Conservation (phyloP, 1,284 basidiomycete species). For the Apiotrichum gamsii region DNA sequence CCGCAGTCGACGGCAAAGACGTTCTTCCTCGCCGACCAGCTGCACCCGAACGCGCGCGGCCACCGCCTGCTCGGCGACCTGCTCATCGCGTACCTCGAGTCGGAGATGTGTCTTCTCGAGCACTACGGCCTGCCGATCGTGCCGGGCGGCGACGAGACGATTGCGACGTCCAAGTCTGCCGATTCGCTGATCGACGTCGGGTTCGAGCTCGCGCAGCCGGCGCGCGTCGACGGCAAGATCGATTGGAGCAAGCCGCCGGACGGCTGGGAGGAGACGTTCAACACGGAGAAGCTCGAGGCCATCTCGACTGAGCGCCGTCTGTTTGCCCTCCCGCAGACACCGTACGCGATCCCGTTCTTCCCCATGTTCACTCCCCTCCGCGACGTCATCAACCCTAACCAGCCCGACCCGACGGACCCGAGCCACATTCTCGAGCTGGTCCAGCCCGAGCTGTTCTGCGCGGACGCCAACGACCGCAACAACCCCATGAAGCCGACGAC, state of each 20-base stretch:
- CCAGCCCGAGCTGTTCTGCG: conserved; percentile 44
- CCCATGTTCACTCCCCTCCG: conserved; percentile 37
- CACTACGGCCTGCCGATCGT: conserved; percentile 33
- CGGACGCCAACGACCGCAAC: conserved; percentile 42
- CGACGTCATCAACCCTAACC: conserved; percentile 32
- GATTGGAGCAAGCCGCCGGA: conserved; percentile 21
- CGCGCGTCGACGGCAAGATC: background rate
- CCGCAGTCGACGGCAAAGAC: conserved; percentile 33
- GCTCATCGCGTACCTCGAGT: conserved; percentile 44
- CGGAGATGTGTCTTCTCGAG: conserved; percentile 42
- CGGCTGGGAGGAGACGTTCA: conserved; percentile 40
- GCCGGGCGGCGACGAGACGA: conserved; percentile 23
- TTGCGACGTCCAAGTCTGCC: conserved; percentile 29
- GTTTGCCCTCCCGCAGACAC: conserved; percentile 34
- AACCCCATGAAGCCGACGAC: conserved; percentile 39
- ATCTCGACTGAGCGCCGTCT: conserved; percentile 30
- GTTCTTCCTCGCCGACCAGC: conserved; percentile 38
- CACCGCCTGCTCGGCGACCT: conserved; percentile 46
- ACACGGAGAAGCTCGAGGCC: conserved; percentile 20
- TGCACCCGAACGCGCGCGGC: conserved; percentile 45
- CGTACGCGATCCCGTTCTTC: conserved; percentile 36
- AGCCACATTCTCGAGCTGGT: conserved; percentile 30
- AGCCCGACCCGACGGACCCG: conserved; percentile 26
- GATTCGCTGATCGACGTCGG: conserved; percentile 30
- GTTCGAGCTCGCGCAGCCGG: conserved; percentile 1